Conservation (phyloP, 1,284 basidiomycete species). For the Marasmius sp. region DNA sequence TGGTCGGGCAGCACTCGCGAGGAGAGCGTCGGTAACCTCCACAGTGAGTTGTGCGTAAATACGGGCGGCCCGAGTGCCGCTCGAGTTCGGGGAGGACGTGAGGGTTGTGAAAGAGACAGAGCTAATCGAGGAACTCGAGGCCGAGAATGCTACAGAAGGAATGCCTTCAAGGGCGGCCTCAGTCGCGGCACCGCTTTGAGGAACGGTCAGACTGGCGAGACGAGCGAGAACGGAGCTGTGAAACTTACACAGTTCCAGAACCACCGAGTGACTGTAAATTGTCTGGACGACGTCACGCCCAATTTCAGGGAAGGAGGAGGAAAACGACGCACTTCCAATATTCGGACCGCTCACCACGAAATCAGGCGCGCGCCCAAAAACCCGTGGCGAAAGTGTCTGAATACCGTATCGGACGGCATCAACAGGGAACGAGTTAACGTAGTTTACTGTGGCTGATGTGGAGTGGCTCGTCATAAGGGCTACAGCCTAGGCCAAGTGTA, state of each 20-base stretch:
- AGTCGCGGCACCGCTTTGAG: slow-evolving; percentile 45
- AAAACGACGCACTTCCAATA: slow-evolving; percentile 40
- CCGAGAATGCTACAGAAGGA: slow-evolving; percentile 52
- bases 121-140: slow-evolving; percentile 30
- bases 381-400: slow-evolving; percentile 43
- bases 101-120: slow-evolving; percentile 48
- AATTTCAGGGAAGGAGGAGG: slow-evolving; percentile 13
- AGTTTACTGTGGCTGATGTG: slow-evolving; percentile 36
- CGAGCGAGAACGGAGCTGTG: not conserved
- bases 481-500: not conserved
- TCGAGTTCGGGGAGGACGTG: slow-evolving; percentile 27
- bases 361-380: slow-evolving; percentile 45
- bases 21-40: slow-evolving; percentile 37
- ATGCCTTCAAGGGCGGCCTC: slow-evolving; percentile 46
- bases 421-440: slow-evolving; percentile 42
- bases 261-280: slow-evolving; percentile 36
- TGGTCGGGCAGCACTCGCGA: slow-evolving; percentile 22
- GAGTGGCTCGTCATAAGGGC: not conserved
- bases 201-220: not conserved
- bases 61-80: slow-evolving; percentile 35
- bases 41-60: slow-evolving; percentile 44
- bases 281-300: slow-evolving; percentile 26
- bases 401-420: slow-evolving; percentile 47
- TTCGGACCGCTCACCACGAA: slow-evolving; percentile 54
- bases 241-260: slow-evolving; percentile 51